These are phyloP conservation scores for Pichia insulana DNA, from an alignment of 805 yeast genomes.

Conservation along the genomic window DNA sequence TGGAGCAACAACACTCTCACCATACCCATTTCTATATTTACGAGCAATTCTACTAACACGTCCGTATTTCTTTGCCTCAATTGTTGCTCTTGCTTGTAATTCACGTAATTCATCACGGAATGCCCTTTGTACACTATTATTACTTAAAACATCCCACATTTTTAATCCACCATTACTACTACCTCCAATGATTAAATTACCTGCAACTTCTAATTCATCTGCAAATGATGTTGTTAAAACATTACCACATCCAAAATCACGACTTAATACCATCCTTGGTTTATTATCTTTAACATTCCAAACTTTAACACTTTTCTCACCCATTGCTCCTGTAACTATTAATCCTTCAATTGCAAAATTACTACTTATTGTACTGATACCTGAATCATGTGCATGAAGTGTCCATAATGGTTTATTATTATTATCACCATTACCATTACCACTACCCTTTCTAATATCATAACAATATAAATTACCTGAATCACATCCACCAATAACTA, in stretches of 20 bases:
- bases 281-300: constrained; percentile 57
- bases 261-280: constrained; percentile 82
- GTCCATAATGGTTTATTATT: constrained; percentile 86
- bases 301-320: constrained; percentile 75
- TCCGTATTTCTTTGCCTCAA: constrained; percentile 46
- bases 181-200: constrained; percentile 82
- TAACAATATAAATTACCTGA: constrained; percentile 82
- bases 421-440: no score
- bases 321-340: constrained; percentile 83
- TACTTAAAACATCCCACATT: constrained; percentile 87
- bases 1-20: constrained; percentile 52
- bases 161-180: constrained; percentile 64
- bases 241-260: constrained; percentile 93
- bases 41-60: constrained; percentile 67
- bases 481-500: constrained; percentile 72
- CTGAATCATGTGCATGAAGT: constrained; percentile 93
- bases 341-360: constrained; percentile 62
- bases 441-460: constrained; percentile 53
- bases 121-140: constrained; percentile 63
- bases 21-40: constrained; percentile 45
- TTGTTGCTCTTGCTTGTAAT: constrained; percentile 49
- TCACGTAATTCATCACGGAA: constrained; percentile 51
- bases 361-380: constrained; percentile 72
- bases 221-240: constrained; percentile 79
- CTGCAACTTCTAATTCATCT: constrained; percentile 73